Evolutionary conservation across 106 monocot species (phyloP).

Genomic region (Posidonia australis): DNA sequence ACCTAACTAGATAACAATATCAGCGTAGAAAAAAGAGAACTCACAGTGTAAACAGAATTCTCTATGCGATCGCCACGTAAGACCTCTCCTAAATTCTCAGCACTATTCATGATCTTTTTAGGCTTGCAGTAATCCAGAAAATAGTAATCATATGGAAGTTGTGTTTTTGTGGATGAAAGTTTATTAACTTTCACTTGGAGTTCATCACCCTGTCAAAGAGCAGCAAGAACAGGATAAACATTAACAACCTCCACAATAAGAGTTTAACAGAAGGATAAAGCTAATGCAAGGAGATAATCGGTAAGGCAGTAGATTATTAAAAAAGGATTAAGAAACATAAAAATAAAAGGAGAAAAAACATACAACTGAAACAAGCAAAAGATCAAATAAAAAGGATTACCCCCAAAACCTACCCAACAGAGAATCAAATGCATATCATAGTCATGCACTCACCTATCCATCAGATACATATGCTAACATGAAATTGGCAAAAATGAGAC

Average conservation of each 20-base stretch:
- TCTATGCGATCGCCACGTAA: conserved; percentile 91
- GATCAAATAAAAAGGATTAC: no score
- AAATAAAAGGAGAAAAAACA: no score
- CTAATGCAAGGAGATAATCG: neutral
- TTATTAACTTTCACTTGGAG: conserved; percentile 91
- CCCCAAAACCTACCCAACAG: neutral
- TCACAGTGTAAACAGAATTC: conserved; percentile 66
- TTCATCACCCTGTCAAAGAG: conserved; percentile 59
- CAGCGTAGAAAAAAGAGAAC: neutral
- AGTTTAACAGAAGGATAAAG: neutral
- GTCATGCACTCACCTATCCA: neutral
- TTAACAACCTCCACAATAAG: neutral
- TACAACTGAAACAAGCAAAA: no score
- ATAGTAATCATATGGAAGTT: conserved; percentile 88
- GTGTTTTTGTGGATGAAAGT: conserved; percentile 86
- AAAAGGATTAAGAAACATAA: no score
- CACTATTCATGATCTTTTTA: conserved; percentile 51
- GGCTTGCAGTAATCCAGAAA: conserved; percentile 81
- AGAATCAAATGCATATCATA: neutral
- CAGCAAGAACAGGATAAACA: neutral
- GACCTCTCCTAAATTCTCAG: conserved; percentile 87
- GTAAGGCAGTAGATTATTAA: no score
- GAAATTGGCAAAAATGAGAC: neutral
- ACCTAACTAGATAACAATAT: neutral
- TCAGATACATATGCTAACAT: neutral